Evolutionary conservation across 306 rosid species (phyloP), one percentile per base, ranked within the genome.

Genomic region (Dryas alaskensis): DNA sequence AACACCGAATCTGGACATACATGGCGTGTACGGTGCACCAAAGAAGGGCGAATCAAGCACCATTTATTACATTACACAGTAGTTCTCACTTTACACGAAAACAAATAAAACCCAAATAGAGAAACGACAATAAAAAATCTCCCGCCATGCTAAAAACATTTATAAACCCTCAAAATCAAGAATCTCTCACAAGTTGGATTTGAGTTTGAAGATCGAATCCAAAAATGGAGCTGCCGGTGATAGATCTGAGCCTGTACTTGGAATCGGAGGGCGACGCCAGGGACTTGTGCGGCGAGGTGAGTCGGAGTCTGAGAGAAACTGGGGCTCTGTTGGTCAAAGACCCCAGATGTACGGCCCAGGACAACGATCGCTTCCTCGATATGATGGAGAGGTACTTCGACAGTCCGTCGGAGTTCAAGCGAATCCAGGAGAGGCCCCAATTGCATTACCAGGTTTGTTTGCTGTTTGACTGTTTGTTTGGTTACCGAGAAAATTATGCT

Each of bases 301-400:
- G 99, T 73, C 88, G 93, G 60, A 85, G 69, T 48, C 82, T 94
- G n/a, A 87, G 75, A 52, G 95, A 94, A 22, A 94, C 96, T 0
- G 99, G 99, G 14, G 99, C 97, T 52, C 82, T 94, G 0, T 82
- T 94, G 4, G 86, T 94, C 2, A 88, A 85, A 80, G 97, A 94
- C 44, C 96, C 99, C 1, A 78, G 99, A 65, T 92, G 97, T 73
- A 78, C 96, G 9, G 88, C 79, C 8, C 62, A 89, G 48, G 99
- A 94, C 72, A 89, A 94, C 73, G 97, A 94, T 82, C 96, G 95
- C 54, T 94, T 94, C 88, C 87, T 94, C 16, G 89, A 92, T 66
- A 92, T 92, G 99, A 92, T 94, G 97, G 99, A 92, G 79, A 83
- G 53, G 47, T 94, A 92, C 86, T 94, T 94, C 76, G 67, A 87